Conservation (phyloP, 441 rosid species). For the Gossypium davidsonii region DNA sequence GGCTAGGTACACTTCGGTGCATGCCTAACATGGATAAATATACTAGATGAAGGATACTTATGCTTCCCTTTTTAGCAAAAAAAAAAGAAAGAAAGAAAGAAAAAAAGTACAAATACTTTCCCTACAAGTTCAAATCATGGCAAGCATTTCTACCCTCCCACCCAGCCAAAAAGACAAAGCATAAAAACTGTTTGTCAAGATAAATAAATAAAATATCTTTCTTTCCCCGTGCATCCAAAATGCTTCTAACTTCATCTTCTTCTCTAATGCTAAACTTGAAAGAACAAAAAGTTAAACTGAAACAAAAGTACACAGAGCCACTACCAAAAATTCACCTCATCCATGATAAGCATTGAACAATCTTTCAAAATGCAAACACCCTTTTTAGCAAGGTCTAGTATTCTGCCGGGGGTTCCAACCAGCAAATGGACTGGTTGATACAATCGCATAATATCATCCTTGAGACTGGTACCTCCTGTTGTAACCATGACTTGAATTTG, state of each 20-base stretch:
- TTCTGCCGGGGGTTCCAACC: conserved; percentile 97
- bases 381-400: conserved; percentile 84
- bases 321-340: conserved; percentile 55
- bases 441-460: conserved; percentile 97
- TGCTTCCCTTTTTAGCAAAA: too few species aligned
- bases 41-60: too few species aligned
- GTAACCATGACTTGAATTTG: conserved; percentile 96
- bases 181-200: background rate
- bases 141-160: background rate
- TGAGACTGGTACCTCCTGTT: conserved; percentile 94
- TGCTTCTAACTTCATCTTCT: background rate
- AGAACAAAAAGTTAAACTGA: background rate
- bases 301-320: background rate
- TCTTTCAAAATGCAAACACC: conserved; percentile 89
- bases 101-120: too few species aligned
- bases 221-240: background rate
- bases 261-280: background rate
- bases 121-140: background rate
- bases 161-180: background rate
- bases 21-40: too few species aligned
- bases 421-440: conserved; percentile 94
- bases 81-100: too few species aligned
- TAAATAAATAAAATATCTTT: background rate
- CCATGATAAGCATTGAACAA: conserved; percentile 93
- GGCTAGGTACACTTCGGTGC: too few species aligned